Conservation (phyloP, 140 eudicot genomes). For the Stevia rebaudiana region DNA sequence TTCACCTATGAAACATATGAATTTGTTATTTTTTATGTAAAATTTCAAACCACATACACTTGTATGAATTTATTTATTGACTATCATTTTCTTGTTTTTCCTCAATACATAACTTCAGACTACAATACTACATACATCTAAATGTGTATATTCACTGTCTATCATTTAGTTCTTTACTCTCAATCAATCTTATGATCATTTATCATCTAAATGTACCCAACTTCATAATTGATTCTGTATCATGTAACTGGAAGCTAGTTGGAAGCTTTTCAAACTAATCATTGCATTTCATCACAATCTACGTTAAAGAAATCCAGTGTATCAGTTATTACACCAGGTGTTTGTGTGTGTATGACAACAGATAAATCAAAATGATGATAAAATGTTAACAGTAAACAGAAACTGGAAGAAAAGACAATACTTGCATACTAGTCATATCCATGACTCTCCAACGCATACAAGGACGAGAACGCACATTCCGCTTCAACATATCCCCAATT, state of each 20-base stretch:
- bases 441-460: slow-evolving; percentile 90
- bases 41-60: not conserved
- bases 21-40: not conserved
- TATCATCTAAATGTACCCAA: not conserved
- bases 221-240: not conserved
- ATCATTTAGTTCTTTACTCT: not conserved
- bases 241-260: not conserved
- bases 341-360: not conserved
- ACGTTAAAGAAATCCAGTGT: not conserved
- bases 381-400: not conserved
- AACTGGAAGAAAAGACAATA: not conserved
- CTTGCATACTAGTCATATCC: slow-evolving; percentile 94
- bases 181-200: too few species aligned
- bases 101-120: not conserved
- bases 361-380: not conserved
- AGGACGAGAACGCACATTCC: slow-evolving; percentile 69
- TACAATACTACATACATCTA: too few species aligned
- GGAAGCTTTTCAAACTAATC: not conserved
- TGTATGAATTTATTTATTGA: not conserved
- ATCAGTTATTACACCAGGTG: not conserved
- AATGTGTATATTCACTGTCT: not conserved
- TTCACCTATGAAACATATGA: not conserved
- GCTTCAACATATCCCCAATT: slow-evolving; percentile 77
- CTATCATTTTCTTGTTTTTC: not conserved
- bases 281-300: not conserved